Percentiles rank a stretch among this genome's conserved stretches.
Evolutionary conservation across 129 eudicot genomes (phyloP).

Genomic region (Lactuca saligna): DNA sequence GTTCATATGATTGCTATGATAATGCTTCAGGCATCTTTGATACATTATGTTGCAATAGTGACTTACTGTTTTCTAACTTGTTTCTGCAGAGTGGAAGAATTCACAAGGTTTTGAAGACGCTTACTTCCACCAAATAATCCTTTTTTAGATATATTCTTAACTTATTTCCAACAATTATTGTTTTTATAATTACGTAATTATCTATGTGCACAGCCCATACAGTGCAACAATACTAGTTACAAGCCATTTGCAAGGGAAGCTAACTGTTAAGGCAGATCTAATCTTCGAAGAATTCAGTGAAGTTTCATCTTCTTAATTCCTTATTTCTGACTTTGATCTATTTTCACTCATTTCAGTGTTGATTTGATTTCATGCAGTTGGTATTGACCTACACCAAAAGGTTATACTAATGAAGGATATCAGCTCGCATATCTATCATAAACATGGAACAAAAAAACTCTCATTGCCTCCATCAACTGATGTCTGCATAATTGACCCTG

Average conservation of each 20-base stretch:
- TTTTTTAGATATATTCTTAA: not conserved
- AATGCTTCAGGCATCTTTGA: not conserved
- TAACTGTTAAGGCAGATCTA: slow-evolving; percentile 77
- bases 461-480: slow-evolving; percentile 49
- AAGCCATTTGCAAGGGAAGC: slow-evolving; percentile 71
- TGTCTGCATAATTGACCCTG: slow-evolving; percentile 41
- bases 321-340: not conserved
- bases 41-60: slow-evolving; percentile 10
- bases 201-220: slow-evolving; percentile 83
- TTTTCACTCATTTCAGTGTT: slow-evolving; percentile 20
- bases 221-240: slow-evolving; percentile 56
- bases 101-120: slow-evolving; percentile 57
- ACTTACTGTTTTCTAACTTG: slow-evolving; percentile 26
- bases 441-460: slow-evolving; percentile 41
- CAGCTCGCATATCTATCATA: slow-evolving; percentile 29
- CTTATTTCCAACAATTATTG: not conserved
- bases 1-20: slow-evolving; percentile 2
- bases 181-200: slow-evolving; percentile 1
- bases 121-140: slow-evolving; percentile 7
- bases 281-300: slow-evolving; percentile 86
- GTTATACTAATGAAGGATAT: slow-evolving; percentile 45
- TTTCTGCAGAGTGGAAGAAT: slow-evolving; percentile 84
- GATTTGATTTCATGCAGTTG: slow-evolving; percentile 63
- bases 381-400: slow-evolving; percentile 81
- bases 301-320: slow-evolving; percentile 17